Evolutionary conservation across 1,139 yeast species (phyloP).

Genomic region (Scheffersomyces stambukii): DNA sequence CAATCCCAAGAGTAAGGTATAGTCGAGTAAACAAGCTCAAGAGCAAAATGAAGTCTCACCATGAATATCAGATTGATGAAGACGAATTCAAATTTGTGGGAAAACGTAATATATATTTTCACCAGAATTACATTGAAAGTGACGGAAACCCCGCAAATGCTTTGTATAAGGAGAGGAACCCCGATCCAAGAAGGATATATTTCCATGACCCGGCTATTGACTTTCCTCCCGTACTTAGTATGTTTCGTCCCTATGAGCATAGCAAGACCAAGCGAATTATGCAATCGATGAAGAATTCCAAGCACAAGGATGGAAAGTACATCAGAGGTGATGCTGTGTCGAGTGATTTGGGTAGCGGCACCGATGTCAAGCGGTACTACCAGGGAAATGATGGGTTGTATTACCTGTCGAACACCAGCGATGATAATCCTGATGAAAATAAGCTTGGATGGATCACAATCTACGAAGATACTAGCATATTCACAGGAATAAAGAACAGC

Average conservation of each 20-base stretch:
- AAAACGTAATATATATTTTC: constrained; percentile 27
- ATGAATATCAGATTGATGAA: constrained; percentile 10
- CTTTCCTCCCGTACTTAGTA: constrained; percentile 41
- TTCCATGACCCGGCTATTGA: constrained; percentile 17
- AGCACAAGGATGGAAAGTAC: constrained; percentile 8
- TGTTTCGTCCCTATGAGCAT: constrained; percentile 53
- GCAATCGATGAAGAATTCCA: constrained; percentile 14
- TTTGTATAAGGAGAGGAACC: constrained; percentile 12
- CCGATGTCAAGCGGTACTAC: constrained; percentile 33
- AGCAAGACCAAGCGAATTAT: constrained; percentile 40
- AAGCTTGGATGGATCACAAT: constrained; percentile 64
- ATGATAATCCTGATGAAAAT: constrained; percentile 56
- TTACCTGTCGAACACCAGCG: constrained; percentile 41
- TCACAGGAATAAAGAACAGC: constrained; percentile 16
- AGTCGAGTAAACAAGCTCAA: constrained; percentile 17
- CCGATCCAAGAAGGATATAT: constrained; percentile 27
- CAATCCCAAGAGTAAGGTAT: constrained; percentile 35
- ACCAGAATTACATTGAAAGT: constrained; percentile 20
- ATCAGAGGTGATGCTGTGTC: constrained; percentile 11
- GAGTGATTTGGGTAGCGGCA: constrained; percentile 27
- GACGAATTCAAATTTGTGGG: constrained; percentile 23
- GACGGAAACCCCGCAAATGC: constrained; percentile 1
- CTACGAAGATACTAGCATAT: constrained; percentile 40
- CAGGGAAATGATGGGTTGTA: constrained; percentile 56
- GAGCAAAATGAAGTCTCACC: constrained; percentile 12